Evolutionary conservation across 805 yeast species (phyloP), one percentile per base, ranked within the genome.

Genomic region (Ogataea degrootiae): DNA sequence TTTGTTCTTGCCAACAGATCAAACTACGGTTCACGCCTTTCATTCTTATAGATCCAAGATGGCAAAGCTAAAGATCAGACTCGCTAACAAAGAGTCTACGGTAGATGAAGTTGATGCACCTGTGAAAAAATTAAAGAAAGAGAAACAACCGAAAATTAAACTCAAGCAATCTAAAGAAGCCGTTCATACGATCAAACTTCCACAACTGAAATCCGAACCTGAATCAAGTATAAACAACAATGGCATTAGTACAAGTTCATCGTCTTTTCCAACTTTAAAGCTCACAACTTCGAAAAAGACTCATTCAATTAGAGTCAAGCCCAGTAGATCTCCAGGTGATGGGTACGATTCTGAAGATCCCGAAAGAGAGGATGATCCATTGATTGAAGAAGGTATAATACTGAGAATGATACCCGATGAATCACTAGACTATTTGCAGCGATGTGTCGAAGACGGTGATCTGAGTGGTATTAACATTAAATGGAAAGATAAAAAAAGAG

Each of bases 281-380:
- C 75, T 82, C 8, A 63, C 79, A 35, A 72, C 83, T 4, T 36
- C 58, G 5, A 53, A 50, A 22, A 54, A 51, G 26, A 66, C 73
- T 3, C 80, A 82, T 4, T 69, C 74, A 33, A 75, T 78, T 26
- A 64, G 80, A 51, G 72, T 79, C 36, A 79, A 77, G 51, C 83
- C 83, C 1, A 74, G 79, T 0, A 72, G 96, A 56, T 74, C 84
- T 4, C 94, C 96, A 0, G 96, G 96, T 5, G 97, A 92, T 57
- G 98, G 98, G 1, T 92, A 92, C 65, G 99, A 92, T 61, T 85
- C 96, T 2, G 98, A 92, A 59, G 97, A 96, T 17, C 96, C 97
- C 0, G 98, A 92, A 55, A 72, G 88, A 23, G 99, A 94, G 62
- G 97, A 90, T 50, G 97, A 94, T 60, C 98, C 99, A 1, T 69